Evolutionary conservation across 306 rosid genomes (phyloP).

Genomic region (Sesbania bispinosa): DNA sequence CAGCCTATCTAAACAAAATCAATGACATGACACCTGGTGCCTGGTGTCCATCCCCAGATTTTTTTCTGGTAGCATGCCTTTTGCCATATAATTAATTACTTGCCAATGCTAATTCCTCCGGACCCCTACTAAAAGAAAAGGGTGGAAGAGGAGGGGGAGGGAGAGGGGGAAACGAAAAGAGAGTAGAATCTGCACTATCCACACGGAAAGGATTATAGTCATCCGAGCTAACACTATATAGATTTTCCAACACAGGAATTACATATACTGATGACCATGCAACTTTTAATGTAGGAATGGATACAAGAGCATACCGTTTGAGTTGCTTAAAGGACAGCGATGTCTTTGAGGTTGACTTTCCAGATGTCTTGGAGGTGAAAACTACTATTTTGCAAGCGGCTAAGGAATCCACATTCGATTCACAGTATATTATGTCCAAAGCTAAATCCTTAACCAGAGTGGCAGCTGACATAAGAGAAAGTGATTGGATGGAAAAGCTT

Average conservation of each 20-base stretch:
- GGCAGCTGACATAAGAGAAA: constrained; percentile 78
- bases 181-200: background rate
- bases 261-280: background rate
- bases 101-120: too few relatives aligned
- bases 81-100: too few relatives aligned
- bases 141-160: too few relatives aligned
- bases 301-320: constrained; percentile 92
- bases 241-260: background rate
- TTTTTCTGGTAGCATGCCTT: too few relatives aligned
- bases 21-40: background rate
- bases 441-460: constrained; percentile 82
- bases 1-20: background rate
- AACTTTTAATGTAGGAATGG: constrained; percentile 74
- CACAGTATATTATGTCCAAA: constrained; percentile 31
- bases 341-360: constrained; percentile 90
- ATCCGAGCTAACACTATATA: background rate
- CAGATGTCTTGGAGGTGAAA: constrained; percentile 69
- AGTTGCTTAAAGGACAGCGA: constrained; percentile 78
- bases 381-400: constrained; percentile 69
- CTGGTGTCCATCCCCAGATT: background rate
- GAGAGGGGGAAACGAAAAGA: background rate
- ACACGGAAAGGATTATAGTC: background rate
- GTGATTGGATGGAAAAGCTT: constrained; percentile 86
- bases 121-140: too few relatives aligned
- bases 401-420: constrained; percentile 53